Percentiles rank a stretch among this genome's conserved stretches.
Evolutionary conservation across 2,329 filamentous ascomycete species (phyloP).

Genomic region (Aspergillus sp.): DNA sequence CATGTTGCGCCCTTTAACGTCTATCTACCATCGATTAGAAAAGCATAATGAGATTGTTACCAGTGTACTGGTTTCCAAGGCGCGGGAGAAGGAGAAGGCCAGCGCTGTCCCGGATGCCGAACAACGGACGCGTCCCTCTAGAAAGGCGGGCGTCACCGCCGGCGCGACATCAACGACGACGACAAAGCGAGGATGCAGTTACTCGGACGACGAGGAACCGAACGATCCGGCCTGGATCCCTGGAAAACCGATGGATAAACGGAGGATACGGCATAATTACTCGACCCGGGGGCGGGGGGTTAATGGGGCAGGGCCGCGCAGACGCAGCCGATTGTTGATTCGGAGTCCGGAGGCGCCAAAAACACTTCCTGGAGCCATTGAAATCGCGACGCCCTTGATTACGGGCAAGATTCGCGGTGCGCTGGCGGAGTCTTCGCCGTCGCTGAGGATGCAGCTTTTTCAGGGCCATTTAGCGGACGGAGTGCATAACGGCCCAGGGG

Average conservation of each 20-base stretch:
- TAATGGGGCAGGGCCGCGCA: conserved; percentile 18
- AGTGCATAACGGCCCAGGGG: conserved; percentile 1
- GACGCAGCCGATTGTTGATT: conserved; percentile 31
- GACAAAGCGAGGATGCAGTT: conserved; percentile 17
- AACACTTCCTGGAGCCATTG: conserved; percentile 41
- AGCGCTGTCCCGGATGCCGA: conserved; percentile 4
- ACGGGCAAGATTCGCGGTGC: conserved; percentile 31
- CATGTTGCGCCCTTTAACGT: conserved; percentile 43
- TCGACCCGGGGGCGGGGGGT: conserved; percentile 30
- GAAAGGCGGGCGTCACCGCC: background rate
- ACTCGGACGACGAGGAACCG: conserved; percentile 35
- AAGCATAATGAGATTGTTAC: conserved; percentile 39
- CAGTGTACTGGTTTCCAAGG: conserved; percentile 26
- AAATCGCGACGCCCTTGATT: conserved; percentile 44
- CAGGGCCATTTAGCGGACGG: conserved; percentile 9
- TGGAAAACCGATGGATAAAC: conserved; percentile 28
- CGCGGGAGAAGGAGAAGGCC: conserved; percentile 16
- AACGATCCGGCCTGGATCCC: conserved; percentile 44
- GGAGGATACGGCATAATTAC: conserved; percentile 39
- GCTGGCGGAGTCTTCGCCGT: conserved; percentile 11
- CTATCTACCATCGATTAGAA: conserved; percentile 40
- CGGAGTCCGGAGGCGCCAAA: conserved; percentile 36
- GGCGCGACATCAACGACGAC: background rate
- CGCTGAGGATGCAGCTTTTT: conserved; percentile 22
- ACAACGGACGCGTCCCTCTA: background rate